phyloP scores from a whole-genome alignment of 225 moss, liverwort and hornwort genomes.

The Bryum argenteum region DNA sequence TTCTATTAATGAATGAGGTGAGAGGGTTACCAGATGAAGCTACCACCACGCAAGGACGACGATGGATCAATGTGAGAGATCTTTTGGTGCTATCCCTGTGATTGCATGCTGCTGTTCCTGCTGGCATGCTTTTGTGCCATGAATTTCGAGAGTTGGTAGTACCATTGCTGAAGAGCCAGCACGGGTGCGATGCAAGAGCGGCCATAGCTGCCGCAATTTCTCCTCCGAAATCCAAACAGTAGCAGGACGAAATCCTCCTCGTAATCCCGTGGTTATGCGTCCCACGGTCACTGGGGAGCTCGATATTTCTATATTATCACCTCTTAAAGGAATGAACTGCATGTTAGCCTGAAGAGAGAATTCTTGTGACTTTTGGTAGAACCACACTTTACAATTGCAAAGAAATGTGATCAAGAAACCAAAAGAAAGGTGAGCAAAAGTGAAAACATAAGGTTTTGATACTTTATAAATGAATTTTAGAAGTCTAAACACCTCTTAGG shows the following conservation, averaged over 20 bases:
- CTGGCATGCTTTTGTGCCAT: slow-evolving; percentile 16
- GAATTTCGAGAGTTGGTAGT: slow-evolving; percentile 4
- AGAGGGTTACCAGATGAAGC: slow-evolving; percentile 29
- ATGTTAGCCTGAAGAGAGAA: too few relatives aligned
- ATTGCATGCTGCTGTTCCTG: background rate
- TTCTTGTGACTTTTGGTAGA: too few relatives aligned
- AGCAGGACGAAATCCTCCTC: slow-evolving; percentile 6
- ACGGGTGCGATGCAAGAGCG: slow-evolving; percentile 28
- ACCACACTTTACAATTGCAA: too few relatives aligned
- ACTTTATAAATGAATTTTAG: too few relatives aligned
- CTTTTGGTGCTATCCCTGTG: background rate
- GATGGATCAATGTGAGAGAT: background rate
- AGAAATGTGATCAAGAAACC: too few relatives aligned
- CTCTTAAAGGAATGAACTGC: too few relatives aligned
- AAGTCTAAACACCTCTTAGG: too few relatives aligned
- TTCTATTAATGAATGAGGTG: background rate
- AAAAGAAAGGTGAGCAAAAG: too few relatives aligned
- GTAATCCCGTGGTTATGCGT: background rate
- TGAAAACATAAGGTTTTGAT: too few relatives aligned
- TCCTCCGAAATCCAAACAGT: background rate
- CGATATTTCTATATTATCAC: background rate
- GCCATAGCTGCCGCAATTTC: slow-evolving; percentile 25
- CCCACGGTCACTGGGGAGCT: background rate
- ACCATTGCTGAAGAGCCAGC: slow-evolving; percentile 19
- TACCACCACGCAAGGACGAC: slow-evolving; percentile 19